These are phyloP conservation scores for Penicillium macrosclerotiorum DNA, from an alignment of 495 filamentous ascomycete species.

Conservation along the genomic window DNA sequence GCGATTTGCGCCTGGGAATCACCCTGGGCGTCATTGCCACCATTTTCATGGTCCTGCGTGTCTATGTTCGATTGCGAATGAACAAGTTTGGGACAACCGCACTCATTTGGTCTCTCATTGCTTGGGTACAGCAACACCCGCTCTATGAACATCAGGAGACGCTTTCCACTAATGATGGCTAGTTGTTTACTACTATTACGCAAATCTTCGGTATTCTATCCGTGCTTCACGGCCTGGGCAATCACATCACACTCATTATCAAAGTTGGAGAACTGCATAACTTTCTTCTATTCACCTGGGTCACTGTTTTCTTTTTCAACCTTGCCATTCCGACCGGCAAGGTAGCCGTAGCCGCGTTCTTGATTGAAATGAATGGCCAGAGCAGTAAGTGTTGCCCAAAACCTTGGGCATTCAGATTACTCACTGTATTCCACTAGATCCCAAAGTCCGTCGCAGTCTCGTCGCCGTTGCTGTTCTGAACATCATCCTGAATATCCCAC, in stretches of 20 bases:
- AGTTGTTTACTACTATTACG: slow-evolving; percentile 21
- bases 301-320: slow-evolving; percentile 30
- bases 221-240: slow-evolving; percentile 24
- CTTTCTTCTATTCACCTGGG: slow-evolving; percentile 27
- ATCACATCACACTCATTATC: slow-evolving; percentile 16
- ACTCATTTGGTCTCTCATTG: slow-evolving; percentile 19
- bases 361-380: slow-evolving; percentile 27
- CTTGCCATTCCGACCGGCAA: slow-evolving; percentile 26
- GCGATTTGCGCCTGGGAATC: slow-evolving; percentile 21
- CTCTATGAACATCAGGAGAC: neutral
- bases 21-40: slow-evolving; percentile 19
- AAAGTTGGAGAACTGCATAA: slow-evolving; percentile 19
- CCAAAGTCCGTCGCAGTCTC: slow-evolving; percentile 22
- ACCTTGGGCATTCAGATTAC: neutral
- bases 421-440: slow-evolving; percentile 11
- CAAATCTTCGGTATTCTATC: slow-evolving; percentile 23
- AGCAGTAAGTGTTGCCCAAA: slow-evolving; percentile 10
- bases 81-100: slow-evolving; percentile 27
- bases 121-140: slow-evolving; percentile 17
- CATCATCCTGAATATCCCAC: slow-evolving; percentile 24
- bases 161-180: neutral
- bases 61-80: slow-evolving; percentile 23
- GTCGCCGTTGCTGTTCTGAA: slow-evolving; percentile 22
- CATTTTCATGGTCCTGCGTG: slow-evolving; percentile 22
- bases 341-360: slow-evolving; percentile 22